Evolutionary conservation across 2,329 filamentous ascomycete species (phyloP).

Genomic region (Aspergillus versicolor): DNA sequence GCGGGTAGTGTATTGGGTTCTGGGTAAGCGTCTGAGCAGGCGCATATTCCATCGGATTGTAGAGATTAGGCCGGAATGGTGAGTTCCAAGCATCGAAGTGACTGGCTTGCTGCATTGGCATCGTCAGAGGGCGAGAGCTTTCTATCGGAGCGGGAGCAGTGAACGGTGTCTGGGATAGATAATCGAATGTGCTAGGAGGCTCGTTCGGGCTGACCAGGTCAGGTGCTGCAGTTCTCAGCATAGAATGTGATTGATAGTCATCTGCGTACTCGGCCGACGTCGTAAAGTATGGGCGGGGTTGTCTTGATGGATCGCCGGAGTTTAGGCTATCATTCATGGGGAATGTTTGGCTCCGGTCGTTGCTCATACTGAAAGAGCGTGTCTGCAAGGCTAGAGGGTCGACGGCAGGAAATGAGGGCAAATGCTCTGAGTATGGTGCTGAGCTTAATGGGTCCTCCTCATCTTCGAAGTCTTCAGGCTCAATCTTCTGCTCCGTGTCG

Average conservation of each 20-base stretch:
- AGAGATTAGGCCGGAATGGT: constrained; percentile 34
- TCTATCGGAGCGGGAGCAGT: constrained; percentile 22
- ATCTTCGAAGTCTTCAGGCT: constrained; percentile 28
- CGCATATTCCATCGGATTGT: constrained; percentile 32
- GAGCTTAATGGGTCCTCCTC: constrained; percentile 29
- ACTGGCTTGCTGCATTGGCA: constrained; percentile 21
- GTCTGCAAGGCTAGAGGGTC: constrained; percentile 22
- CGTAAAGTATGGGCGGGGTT: constrained; percentile 29
- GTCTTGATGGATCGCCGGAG: constrained; percentile 27
- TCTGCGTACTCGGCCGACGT: constrained; percentile 30
- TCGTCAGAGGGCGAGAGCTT: constrained; percentile 20
- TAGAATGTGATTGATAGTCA: constrained; percentile 27
- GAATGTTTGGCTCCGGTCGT: constrained; percentile 23
- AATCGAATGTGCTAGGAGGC: constrained; percentile 31
- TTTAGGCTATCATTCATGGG: constrained; percentile 29
- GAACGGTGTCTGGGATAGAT: constrained; percentile 27
- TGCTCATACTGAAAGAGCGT: constrained; percentile 21
- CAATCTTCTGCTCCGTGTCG: constrained; percentile 20
- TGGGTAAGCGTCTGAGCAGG: constrained; percentile 25
- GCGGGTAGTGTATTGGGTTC: constrained; percentile 28
- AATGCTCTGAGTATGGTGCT: constrained; percentile 25
- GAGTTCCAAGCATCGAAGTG: constrained; percentile 33
- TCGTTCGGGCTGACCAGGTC: constrained; percentile 32
- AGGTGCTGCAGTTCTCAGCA: constrained; percentile 27
- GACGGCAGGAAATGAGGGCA: constrained; percentile 26